Base-by-base conservation (phyloP, 495 filamentous ascomycete species). In the Tricharina praecox region DNA sequence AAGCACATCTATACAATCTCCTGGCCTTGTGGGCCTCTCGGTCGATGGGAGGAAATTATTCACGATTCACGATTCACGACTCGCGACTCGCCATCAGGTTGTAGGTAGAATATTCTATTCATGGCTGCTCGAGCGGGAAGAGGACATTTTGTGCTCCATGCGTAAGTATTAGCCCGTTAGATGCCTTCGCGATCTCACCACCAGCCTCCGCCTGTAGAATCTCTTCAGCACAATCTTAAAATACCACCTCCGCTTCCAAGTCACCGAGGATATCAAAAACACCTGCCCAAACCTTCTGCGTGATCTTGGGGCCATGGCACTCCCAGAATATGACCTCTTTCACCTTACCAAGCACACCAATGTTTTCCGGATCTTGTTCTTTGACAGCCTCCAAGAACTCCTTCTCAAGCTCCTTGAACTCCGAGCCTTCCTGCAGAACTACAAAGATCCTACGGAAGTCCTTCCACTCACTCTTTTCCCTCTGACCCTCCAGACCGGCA, bases 241-340 rank as follows among this genome's bases (percentile, higher is more conserved):
- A 45, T 1, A 25, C 41, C 16, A 25, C n/a, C 15, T 35, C 18
- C 11, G 50, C 47, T 46, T 45, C 41, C 5, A 23, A 20, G n/a
- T 45, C 41, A 2, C 19, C 23, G 2, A 15, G 19, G 19, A 23
- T 28, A 11, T 25, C 25, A 18, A 18, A 24, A n/a, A 15, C 24
- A 4, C 24, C 23, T 18, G 23, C 41, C 41, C 41, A 9, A 18
- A 23, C 41, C 3, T 23, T 23, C 41, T 45, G 19, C 41, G 25
- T 45, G 3, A 25, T 23, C 41, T 24, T n/a, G 13, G 25, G 15
- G 7, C 28, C 28, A 32, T 32, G 7, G 7, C 7, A 7, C 28
- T 32, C 28, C 28, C 28, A 32, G 13, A 32, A 32, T 13, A 32
- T 32, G 13, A 32, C 28, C 28, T 32, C 13, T 13, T 7, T 7